phyloP scores from a whole-genome alignment of 2,329 filamentous ascomycete species.

The Fonsecaea erecta region DNA sequence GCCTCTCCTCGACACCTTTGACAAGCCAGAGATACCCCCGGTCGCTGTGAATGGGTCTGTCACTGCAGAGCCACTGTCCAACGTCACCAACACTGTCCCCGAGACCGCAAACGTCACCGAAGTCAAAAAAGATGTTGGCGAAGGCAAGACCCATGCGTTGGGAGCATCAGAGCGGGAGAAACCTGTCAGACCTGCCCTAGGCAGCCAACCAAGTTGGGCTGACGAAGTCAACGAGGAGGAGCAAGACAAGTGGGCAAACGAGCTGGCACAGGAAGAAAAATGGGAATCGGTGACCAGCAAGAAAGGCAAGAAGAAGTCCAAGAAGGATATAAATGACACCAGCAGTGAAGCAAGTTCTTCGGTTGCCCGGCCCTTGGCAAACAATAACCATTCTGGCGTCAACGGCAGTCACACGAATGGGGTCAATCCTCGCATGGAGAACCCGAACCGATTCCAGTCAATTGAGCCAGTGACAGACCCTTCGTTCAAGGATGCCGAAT shows the following conservation, averaged over 20 bases:
- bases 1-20: constrained; percentile 51
- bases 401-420: constrained; percentile 30
- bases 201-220: constrained; percentile 48
- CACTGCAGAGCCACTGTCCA: constrained; percentile 22
- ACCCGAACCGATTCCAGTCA: constrained; percentile 33
- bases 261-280: constrained; percentile 54
- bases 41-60: constrained; percentile 27
- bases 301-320: constrained; percentile 58
- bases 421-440: constrained; percentile 21
- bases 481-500: constrained; percentile 34
- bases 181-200: constrained; percentile 26
- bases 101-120: constrained; percentile 18
- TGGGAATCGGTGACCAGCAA: constrained; percentile 68
- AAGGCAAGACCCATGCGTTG: constrained; percentile 24
- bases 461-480: constrained; percentile 24
- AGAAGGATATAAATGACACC: constrained; percentile 46
- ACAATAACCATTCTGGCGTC: constrained; percentile 11
- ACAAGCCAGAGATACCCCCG: constrained; percentile 29
- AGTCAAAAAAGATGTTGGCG: constrained; percentile 29
- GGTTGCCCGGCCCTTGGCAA: constrained; percentile 14
- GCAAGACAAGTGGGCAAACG: constrained; percentile 61
- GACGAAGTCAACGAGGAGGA: constrained; percentile 62
- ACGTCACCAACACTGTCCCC: constrained; percentile 17
- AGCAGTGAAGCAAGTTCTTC: constrained; percentile 50
- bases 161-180: constrained; percentile 31